phyloP scores from a whole-genome alignment of 495 filamentous ascomycete genomes.

The Penicillium fimorum region DNA sequence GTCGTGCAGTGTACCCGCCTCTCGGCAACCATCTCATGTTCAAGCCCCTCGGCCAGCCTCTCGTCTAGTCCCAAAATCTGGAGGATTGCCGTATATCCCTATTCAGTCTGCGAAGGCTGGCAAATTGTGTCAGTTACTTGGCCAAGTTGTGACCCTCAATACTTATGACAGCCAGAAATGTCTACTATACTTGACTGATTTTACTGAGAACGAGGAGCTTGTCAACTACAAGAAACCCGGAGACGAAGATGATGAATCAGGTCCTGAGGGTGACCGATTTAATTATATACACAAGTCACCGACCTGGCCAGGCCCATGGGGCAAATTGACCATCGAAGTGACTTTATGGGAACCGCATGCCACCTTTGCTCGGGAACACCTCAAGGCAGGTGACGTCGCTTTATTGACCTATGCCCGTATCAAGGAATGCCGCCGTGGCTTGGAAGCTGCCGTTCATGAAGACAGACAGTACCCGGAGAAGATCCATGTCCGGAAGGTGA shows the following conservation, averaged over 20 bases:
- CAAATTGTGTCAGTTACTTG: conserved; percentile 67
- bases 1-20: not conserved
- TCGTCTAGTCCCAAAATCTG: conserved; percentile 6
- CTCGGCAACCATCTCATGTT: conserved; percentile 2
- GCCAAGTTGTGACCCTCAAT: conserved; percentile 70
- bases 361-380: conserved; percentile 47
- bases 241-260: conserved; percentile 37
- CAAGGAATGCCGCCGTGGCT: conserved; percentile 47
- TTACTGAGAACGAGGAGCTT: conserved; percentile 67
- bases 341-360: conserved; percentile 72
- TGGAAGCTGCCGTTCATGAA: conserved; percentile 72
- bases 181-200: conserved; percentile 82
- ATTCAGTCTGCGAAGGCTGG: conserved; percentile 60
- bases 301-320: conserved; percentile 77
- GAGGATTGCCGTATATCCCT: conserved; percentile 53
- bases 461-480: conserved; percentile 54
- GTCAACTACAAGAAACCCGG: conserved; percentile 49
- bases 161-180: conserved; percentile 45
- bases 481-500: conserved; percentile 52
- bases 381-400: conserved; percentile 61
- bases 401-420: conserved; percentile 69
- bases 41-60: conserved; percentile 17
- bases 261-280: conserved; percentile 48
- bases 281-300: conserved; percentile 40
- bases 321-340: conserved; percentile 69